Percentiles rank a stretch among this genome's conserved stretches.
Conservation (phyloP, 225 moss, liverwort and hornwort species). For the Physcomitrellopsis africana region DNA sequence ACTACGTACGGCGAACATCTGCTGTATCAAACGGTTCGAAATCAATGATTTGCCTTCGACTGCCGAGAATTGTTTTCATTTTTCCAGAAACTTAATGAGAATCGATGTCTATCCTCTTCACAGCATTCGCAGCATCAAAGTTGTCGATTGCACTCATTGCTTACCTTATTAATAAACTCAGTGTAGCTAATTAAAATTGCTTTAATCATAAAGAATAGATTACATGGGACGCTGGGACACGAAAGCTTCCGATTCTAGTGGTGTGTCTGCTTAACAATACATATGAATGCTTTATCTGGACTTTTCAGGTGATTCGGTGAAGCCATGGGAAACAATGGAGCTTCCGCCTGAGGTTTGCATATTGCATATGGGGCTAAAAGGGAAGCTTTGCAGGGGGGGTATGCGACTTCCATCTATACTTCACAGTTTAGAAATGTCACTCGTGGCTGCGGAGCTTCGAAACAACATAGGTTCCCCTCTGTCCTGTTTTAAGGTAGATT, state of each 20-base stretch:
- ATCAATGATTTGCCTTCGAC: neutral
- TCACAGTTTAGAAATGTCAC: constrained; percentile 67
- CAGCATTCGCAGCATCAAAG: neutral
- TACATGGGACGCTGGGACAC: neutral
- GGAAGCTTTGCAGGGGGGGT: constrained; percentile 68
- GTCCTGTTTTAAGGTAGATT: constrained; percentile 71
- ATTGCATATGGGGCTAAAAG: constrained; percentile 64
- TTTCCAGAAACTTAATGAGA: neutral
- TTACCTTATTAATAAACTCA: neutral
- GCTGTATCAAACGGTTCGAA: constrained; percentile 47
- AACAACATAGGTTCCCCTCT: constrained; percentile 63
- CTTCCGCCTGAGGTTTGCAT: constrained; percentile 76
- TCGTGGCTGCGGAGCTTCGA: constrained; percentile 80
- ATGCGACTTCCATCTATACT: constrained; percentile 83
- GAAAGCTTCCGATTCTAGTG: neutral
- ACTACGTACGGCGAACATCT: constrained; percentile 61
- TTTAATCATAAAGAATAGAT: no score
- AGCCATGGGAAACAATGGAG: constrained; percentile 54
- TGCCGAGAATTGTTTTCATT: neutral
- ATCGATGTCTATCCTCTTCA: neutral
- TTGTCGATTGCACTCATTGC: neutral
- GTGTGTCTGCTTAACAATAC: constrained; percentile 1
- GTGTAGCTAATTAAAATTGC: no score
- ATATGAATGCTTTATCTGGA: neutral
- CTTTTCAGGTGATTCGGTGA: constrained; percentile 32